Conservation (phyloP, 305 asterid species). For the Rubia occidens region DNA sequence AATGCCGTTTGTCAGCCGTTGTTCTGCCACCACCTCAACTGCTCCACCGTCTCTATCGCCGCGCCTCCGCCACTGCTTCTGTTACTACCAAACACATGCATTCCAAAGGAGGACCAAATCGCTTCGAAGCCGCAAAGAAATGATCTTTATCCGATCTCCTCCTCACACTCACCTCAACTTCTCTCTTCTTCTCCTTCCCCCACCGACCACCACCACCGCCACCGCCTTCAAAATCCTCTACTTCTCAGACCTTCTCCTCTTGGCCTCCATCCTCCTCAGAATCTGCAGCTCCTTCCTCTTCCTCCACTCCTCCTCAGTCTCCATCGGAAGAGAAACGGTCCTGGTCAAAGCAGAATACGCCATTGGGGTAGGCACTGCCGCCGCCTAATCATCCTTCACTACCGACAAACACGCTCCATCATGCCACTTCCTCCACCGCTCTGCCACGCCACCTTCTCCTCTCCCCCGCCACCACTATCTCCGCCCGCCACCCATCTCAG, state of each 20-base stretch:
- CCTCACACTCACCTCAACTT: slow-evolving; percentile 25
- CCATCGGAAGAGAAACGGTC: slow-evolving; percentile 80
- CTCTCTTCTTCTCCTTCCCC: slow-evolving; percentile 26
- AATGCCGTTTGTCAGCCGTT: no score
- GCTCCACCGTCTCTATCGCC: no score
- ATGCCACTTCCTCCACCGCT: no score
- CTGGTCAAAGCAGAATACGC: slow-evolving; percentile 40
- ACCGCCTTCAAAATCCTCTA: slow-evolving; percentile 42
- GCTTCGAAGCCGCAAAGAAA: slow-evolving; percentile 21
- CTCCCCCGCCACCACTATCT: no score
- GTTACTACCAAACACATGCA: no score
- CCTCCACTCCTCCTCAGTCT: slow-evolving; percentile 88
- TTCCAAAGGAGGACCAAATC: not conserved
- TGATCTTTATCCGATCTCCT: slow-evolving; percentile 24
- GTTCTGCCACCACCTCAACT: no score
- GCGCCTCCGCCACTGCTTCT: no score
- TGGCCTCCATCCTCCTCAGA: slow-evolving; percentile 94
- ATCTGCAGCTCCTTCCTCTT: slow-evolving; percentile 85
- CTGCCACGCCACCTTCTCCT: no score
- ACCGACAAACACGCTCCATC: slow-evolving; percentile 40
- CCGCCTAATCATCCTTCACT: slow-evolving; percentile 48
- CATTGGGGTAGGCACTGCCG: slow-evolving; percentile 25
- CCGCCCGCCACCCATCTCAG: no score
- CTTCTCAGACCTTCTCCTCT: slow-evolving; percentile 78
- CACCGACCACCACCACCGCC: slow-evolving; percentile 15